A percentile compares a stretch with the other conserved stretches of the same genome.
phyloP scores from a whole-genome alignment of 371 early-diverging fungal species.

The Mucor sp. region DNA sequence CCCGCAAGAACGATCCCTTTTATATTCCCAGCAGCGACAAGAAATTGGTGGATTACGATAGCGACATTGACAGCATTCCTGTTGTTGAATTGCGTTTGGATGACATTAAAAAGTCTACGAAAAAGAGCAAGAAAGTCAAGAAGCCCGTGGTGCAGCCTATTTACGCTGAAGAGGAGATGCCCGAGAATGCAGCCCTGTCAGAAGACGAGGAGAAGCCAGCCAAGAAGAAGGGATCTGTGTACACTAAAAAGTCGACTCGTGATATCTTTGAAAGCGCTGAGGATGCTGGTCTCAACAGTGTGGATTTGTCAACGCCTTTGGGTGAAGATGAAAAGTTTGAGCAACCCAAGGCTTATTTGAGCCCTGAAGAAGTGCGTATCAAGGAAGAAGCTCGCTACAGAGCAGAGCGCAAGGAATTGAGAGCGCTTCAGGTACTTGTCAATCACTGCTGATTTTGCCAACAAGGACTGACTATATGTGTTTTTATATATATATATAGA shows the following conservation, averaged over 20 bases:
- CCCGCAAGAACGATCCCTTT: conserved; percentile 72
- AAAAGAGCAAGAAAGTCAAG: conserved; percentile 28
- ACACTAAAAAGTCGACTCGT: conserved; percentile 28
- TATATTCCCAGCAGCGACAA: conserved; percentile 55
- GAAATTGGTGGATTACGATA: conserved; percentile 37
- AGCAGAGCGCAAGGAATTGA: conserved; percentile 40
- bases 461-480: not conserved
- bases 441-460: not conserved
- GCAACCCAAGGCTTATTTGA: conserved; percentile 59
- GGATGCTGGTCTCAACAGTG: conserved; percentile 47
- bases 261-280: conserved; percentile 50
- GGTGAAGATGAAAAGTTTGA: conserved; percentile 65
- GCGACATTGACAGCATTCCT: conserved; percentile 77
- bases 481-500: conserved; percentile 11
- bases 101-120: conserved; percentile 41
- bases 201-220: conserved; percentile 50
- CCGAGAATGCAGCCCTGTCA: conserved; percentile 60
- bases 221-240: conserved; percentile 11
- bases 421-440: conserved; percentile 30
- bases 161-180: conserved; percentile 70
- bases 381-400: conserved; percentile 57
- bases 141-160: conserved; percentile 38
- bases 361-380: conserved; percentile 64
- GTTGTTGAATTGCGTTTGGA: conserved; percentile 75
- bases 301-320: conserved; percentile 66